Evolutionary conservation across 352 stramenopile genomes (phyloP).

Genomic region (Phytophthora podocarpi): DNA sequence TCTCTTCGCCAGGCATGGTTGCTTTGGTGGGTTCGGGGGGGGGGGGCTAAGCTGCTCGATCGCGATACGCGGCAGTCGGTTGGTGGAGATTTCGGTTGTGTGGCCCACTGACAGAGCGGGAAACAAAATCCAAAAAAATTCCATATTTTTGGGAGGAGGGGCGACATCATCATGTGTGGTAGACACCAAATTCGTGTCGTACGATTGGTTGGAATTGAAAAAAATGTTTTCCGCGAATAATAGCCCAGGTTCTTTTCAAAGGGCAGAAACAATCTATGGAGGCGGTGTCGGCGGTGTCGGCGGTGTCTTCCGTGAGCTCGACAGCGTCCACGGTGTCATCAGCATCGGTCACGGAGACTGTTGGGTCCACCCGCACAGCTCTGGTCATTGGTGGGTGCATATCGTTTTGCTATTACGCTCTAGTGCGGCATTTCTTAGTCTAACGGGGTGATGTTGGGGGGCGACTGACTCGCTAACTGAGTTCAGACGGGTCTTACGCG

Average conservation of each 20-base stretch:
- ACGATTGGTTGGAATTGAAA: slow-evolving; percentile 30
- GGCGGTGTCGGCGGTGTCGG: background rate
- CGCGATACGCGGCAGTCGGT: slow-evolving; percentile 25
- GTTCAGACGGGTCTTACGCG: slow-evolving; percentile 71
- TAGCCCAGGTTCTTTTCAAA: too few relatives aligned
- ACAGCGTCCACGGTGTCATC: slow-evolving; percentile 26
- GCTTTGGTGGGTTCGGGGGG: slow-evolving; percentile 17
- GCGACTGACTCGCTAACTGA: slow-evolving; percentile 8
- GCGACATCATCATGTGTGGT: slow-evolving; percentile 9
- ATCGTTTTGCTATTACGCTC: background rate
- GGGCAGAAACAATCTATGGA: background rate
- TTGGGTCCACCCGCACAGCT: slow-evolving; percentile 43
- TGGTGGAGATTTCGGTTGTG: slow-evolving; percentile 45
- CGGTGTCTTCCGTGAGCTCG: slow-evolving; percentile 7
- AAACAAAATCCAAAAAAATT: slow-evolving; percentile 32
- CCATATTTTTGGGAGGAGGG: slow-evolving; percentile 20
- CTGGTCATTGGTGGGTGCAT: slow-evolving; percentile 63
- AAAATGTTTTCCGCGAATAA: slow-evolving; percentile 9
- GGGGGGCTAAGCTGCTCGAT: too few relatives aligned
- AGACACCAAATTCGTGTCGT: too few relatives aligned
- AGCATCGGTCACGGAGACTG: slow-evolving; percentile 2
- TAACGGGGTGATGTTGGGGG: background rate
- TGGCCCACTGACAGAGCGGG: slow-evolving; percentile 26
- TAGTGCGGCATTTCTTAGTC: slow-evolving; percentile 2
- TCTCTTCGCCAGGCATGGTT: slow-evolving; percentile 82